These are phyloP conservation scores for Cynanchum wilfordii DNA, from an alignment of 257 asterid species.

Conservation along the genomic window DNA sequence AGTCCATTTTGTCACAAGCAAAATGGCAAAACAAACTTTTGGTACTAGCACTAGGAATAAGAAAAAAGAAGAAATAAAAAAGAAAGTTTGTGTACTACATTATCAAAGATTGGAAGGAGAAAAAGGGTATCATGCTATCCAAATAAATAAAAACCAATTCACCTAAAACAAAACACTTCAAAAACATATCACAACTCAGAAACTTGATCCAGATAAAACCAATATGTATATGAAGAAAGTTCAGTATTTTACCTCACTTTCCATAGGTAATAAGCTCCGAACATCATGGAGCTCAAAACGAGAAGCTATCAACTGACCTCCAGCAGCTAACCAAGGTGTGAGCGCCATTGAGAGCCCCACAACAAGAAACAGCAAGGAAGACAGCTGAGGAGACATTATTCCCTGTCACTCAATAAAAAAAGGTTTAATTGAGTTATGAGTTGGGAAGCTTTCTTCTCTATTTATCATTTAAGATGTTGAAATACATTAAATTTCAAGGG, in stretches of 20 bases:
- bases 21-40: conserved; percentile 2
- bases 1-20: neutral
- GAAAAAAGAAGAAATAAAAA: neutral
- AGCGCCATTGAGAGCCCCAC: conserved; percentile 98
- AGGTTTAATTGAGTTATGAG: neutral
- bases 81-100: neutral
- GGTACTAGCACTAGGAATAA: neutral
- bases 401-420: conserved; percentile 49
- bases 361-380: conserved; percentile 92
- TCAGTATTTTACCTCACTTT: conserved; percentile 73
- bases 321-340: conserved; percentile 98
- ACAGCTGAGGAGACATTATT: conserved; percentile 83
- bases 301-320: conserved; percentile 97
- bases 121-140: neutral
- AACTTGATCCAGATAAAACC: neutral
- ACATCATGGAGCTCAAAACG: conserved; percentile 97
- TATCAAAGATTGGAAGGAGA: neutral
- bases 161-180: neutral
- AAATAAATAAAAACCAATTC: neutral
- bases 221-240: conserved; percentile 6
- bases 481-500: neutral
- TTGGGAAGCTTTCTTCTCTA: neutral
- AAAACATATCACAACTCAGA: neutral
- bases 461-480: neutral
- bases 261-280: conserved; percentile 89